Evolutionary conservation across 2,329 filamentous ascomycete species (phyloP).

Genomic region (Penicillium janthinellum): DNA sequence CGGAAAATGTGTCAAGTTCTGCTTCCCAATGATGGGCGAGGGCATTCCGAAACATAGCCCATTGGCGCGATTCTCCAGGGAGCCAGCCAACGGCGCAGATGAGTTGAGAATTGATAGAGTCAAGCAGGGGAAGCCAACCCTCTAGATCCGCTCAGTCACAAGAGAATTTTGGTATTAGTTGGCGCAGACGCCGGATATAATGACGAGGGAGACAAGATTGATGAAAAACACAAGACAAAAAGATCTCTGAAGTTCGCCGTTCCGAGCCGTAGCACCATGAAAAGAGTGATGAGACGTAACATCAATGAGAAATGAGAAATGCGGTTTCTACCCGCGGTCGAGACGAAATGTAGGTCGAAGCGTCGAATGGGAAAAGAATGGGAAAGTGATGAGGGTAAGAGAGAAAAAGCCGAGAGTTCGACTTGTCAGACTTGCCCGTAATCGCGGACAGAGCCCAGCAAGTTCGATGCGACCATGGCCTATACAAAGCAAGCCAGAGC

Average conservation of each 20-base stretch:
- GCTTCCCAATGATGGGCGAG: not conserved
- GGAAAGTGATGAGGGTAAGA: constrained; percentile 9
- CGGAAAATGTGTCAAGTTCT: not conserved
- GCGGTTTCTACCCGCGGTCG: constrained; percentile 29
- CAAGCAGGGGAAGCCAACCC: not conserved
- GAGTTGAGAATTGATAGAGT: not conserved
- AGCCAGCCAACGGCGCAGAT: not conserved
- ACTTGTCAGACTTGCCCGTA: not conserved
- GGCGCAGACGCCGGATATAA: constrained; percentile 19
- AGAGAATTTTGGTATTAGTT: constrained; percentile 25
- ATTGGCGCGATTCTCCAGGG: not conserved
- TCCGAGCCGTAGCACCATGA: constrained; percentile 43
- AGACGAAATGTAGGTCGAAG: constrained; percentile 14
- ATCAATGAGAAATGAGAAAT: constrained; percentile 28
- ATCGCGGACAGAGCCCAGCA: constrained; percentile 4
- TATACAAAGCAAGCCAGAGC: constrained; percentile 19
- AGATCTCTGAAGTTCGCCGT: constrained; percentile 37
- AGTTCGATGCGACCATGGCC: not conserved
- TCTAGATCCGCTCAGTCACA: not conserved
- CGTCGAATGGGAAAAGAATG: constrained; percentile 26
- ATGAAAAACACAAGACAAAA: constrained; percentile 24
- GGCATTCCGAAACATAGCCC: not conserved
- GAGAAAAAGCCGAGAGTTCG: constrained; percentile 14
- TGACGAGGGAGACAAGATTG: constrained; percentile 15
- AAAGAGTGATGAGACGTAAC: constrained; percentile 36